Evolutionary conservation across 2,329 filamentous ascomycete species (phyloP), one percentile per base, ranked within the genome.

Genomic region (Ascocoryne sarcoides): DNA sequence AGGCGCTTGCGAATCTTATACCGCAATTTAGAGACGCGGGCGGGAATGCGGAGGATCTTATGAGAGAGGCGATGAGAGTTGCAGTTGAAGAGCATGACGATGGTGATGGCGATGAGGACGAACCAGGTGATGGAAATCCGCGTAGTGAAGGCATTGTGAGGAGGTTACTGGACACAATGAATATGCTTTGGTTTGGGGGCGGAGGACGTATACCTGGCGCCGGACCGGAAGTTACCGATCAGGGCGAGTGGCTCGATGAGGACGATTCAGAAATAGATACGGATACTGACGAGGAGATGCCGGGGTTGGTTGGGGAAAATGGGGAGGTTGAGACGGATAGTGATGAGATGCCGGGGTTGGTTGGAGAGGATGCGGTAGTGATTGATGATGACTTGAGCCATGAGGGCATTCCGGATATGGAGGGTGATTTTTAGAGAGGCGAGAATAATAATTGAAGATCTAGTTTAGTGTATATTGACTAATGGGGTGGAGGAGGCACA

Each of bases 161-260:
- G 16, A 44, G 48, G 34, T 15, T 55, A 3, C 14, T 56, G 17
- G 45, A 44, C 30, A 46, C n/a, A n/a, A n/a, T n/a, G n/a, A n/a
- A n/a, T n/a, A n/a, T n/a, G n/a, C n/a, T n/a, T n/a, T 53, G 39
- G 43, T 55, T 12, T 55, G 49, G 49, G 39, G 48, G 32, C 23
- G 40, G 19, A 40, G 35, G 7, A n/a, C 12, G 17, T 32, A 17
- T 19, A n/a, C n/a, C n/a, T n/a, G n/a, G n/a, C n/a, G n/a, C 10
- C 8, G 30, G 30, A 23, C 35, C 32, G 12, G 40, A 43, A 29
- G 43, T 39, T 32, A 32, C 34, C 14, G 16, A 34, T 12, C 16
- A 45, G 39, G 33, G 29, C 30, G 2, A 19, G 4, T 36, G 36
- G 32, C 12, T 37, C 12, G 35, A 40, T 20, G 32, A 36, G 23